Evolutionary conservation across 768 basidiomycete genomes (phyloP).

Genomic region (Galerina marginata): DNA sequence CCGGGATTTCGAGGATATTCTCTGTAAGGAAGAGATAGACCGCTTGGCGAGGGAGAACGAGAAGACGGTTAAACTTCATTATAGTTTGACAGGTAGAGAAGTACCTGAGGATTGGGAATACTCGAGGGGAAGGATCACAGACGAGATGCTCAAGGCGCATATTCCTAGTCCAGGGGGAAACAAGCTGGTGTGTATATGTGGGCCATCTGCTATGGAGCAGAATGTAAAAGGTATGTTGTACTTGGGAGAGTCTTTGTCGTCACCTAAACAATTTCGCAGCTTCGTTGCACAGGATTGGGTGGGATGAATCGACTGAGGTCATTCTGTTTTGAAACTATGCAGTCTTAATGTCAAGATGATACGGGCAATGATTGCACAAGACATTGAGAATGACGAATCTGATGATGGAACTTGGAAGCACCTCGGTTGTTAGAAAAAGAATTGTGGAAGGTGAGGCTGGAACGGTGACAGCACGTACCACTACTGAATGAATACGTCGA

Average conservation of each 20-base stretch:
- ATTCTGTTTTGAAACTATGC: neutral
- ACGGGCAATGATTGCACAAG: too few species aligned
- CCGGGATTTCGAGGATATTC: conserved; percentile 52
- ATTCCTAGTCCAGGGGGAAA: conserved; percentile 46
- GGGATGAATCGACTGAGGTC: conserved; percentile 3
- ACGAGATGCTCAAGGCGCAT: conserved; percentile 40
- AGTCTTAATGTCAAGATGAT: too few species aligned
- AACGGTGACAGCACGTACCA: too few species aligned
- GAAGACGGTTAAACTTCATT: conserved; percentile 44
- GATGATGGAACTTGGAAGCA: too few species aligned
- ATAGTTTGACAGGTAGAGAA: conserved; percentile 45
- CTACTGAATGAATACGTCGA: too few species aligned
- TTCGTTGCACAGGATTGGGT: neutral
- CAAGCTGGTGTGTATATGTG: conserved; percentile 53
- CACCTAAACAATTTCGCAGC: neutral
- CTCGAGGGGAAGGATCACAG: conserved; percentile 46
- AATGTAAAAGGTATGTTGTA: conserved; percentile 17
- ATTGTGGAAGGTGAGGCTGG: too few species aligned
- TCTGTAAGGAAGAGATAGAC: conserved; percentile 56
- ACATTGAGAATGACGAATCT: too few species aligned
- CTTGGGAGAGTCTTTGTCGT: too few species aligned
- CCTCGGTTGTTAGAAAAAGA: too few species aligned
- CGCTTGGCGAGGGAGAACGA: conserved; percentile 30
- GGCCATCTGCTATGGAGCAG: conserved; percentile 41
- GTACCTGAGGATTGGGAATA: conserved; percentile 43